Conservation (phyloP, 1,284 basidiomycete genomes). For the Apiotrichum montevideense region DNA sequence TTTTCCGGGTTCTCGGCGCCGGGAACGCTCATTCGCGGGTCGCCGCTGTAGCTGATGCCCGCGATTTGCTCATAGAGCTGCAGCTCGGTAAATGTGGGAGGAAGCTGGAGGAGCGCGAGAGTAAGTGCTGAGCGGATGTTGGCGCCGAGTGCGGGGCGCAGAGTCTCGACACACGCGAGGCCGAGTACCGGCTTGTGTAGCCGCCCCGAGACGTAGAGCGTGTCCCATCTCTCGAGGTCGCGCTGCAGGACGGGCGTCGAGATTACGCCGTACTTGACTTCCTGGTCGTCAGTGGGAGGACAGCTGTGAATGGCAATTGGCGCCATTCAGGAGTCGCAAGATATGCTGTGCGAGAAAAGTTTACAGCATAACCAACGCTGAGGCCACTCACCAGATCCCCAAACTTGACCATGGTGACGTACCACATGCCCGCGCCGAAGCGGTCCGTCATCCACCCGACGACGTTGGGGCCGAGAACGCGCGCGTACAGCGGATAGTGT, state of each 20-base stretch:
- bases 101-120: constrained; percentile 63
- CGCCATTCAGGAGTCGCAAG: no score
- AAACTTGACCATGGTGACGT: constrained; percentile 81
- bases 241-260: constrained; percentile 80
- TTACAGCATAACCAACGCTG: neutral
- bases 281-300: constrained; percentile 49
- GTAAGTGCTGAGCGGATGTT: constrained; percentile 87
- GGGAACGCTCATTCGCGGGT: constrained; percentile 82
- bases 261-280: constrained; percentile 96
- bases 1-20: constrained; percentile 93
- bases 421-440: constrained; percentile 86
- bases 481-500: constrained; percentile 82
- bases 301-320: neutral
- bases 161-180: constrained; percentile 77
- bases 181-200: constrained; percentile 95
- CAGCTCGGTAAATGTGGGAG: constrained; percentile 61
- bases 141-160: constrained; percentile 85
- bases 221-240: constrained; percentile 87
- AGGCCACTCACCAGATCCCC: constrained; percentile 64
- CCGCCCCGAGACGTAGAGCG: constrained; percentile 87
- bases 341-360: no score
- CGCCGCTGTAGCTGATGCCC: constrained; percentile 72
- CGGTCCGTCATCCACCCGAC: constrained; percentile 67
- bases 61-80: constrained; percentile 82
- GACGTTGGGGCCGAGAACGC: constrained; percentile 65